These are phyloP conservation scores for Vinca major DNA, from an alignment of 305 asterid genomes.

Conservation along the genomic window DNA sequence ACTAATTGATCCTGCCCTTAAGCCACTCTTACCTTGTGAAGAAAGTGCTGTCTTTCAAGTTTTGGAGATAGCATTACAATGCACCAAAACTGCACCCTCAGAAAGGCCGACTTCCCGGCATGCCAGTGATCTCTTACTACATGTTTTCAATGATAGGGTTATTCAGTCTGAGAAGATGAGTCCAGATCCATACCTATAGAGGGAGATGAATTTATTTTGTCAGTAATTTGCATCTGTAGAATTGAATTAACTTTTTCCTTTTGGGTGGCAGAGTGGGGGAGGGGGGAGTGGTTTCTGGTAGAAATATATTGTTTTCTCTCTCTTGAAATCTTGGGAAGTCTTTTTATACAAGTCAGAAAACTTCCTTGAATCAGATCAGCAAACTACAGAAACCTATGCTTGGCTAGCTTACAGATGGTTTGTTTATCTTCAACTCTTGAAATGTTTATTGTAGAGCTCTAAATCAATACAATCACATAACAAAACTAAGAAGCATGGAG, in stretches of 20 bases:
- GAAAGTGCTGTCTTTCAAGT: constrained; percentile 49
- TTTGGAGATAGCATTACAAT: constrained; percentile 61
- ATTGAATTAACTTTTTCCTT: not conserved
- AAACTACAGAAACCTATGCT: too few species aligned
- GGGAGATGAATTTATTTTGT: not conserved
- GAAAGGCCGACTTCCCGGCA: constrained; percentile 77
- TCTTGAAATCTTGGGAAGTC: not conserved
- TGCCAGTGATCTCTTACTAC: constrained; percentile 54
- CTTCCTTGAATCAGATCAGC: too few species aligned
- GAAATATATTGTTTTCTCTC: not conserved
- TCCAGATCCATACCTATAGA: constrained; percentile 32
- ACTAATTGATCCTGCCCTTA: constrained; percentile 55
- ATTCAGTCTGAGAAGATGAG: constrained; percentile 41
- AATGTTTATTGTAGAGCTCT: too few species aligned
- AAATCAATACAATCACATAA: too few species aligned
- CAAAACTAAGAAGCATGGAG: too few species aligned
- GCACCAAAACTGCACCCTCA: constrained; percentile 83
- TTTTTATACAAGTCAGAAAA: not conserved
- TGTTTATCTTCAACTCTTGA: too few species aligned
- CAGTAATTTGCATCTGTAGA: constrained; percentile 6
- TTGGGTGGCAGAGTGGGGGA: not conserved
- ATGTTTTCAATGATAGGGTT: constrained; percentile 37
- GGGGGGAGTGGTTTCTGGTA: too few species aligned
- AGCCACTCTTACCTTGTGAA: constrained; percentile 57
- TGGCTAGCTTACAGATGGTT: too few species aligned